Base-by-base conservation (phyloP, 495 filamentous ascomycete genomes). In the Hypoxylon fuscum region DNA sequence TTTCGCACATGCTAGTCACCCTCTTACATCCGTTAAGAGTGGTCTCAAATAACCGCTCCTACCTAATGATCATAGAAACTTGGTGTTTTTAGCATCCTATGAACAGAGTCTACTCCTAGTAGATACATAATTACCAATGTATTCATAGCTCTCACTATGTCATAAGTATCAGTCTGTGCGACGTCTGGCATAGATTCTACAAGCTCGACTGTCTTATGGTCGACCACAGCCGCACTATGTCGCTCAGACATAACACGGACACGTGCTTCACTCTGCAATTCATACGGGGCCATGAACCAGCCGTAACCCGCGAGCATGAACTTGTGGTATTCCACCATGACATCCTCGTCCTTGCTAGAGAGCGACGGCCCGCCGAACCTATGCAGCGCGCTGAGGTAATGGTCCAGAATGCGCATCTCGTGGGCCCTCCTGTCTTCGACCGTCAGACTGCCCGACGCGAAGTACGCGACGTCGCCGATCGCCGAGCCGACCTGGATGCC, bases 401-500 rank as follows among this genome's bases (percentile, higher is more conserved):
- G 66, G 75, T 90, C 15, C 81, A 90, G 49, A 83, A 86, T 32
- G 63, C 91, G 64, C 89, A 91, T 65, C 77, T 92, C 59, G 79
- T 91, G 60, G 81, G 83, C 5, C 80, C 88, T 9, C 84, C 91
- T 74, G 82, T 88, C 59, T 81, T 88, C 18, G 83, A 88, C 66
- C 83, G 85, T 55, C 25, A 68, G 14, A 27, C 55, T 63, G 1
- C 65, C 46, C 17, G 58, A 55, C 37, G 66, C 50, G 20, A 63
- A 60, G 25, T 71, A 71, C 20, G 64, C 61, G 7, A 69, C 46
- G 23, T 71, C 68, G 45, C 69, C 66, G 46, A 71, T 69, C 11
- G 61, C 61, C 9, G 68, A 69, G 4, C 61, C 62, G 29, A 71
- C 43, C 12, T 71, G 68, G 29, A 68, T 50, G 1, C 37, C 49